Evolutionary conservation across 2,329 filamentous ascomycete genomes (phyloP).

Genomic region (Pseudopithomyces maydicus): DNA sequence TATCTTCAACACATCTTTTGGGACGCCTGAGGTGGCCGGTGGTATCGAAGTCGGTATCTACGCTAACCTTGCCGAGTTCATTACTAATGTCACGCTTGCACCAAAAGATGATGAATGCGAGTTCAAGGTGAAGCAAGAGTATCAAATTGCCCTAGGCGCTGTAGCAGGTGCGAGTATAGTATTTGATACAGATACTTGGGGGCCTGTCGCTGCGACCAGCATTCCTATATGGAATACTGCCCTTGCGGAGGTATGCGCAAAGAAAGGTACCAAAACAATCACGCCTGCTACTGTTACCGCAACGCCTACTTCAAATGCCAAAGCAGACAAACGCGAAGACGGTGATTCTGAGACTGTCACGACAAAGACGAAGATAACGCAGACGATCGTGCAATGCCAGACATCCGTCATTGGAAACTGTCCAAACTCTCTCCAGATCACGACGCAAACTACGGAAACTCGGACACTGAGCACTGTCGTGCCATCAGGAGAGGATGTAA

Average conservation of each 20-base stretch:
- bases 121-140: constrained; percentile 55
- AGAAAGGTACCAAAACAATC: constrained; percentile 18
- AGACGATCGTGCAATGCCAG: constrained; percentile 53
- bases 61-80: constrained; percentile 60
- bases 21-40: constrained; percentile 37
- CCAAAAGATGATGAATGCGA: constrained; percentile 49
- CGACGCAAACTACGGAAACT: constrained; percentile 44
- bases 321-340: constrained; percentile 22
- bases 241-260: constrained; percentile 51
- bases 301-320: constrained; percentile 19
- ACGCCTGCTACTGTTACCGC: constrained; percentile 19
- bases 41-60: constrained; percentile 58
- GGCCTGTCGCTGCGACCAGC: constrained; percentile 53
- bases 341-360: constrained; percentile 48
- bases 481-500: constrained; percentile 36
- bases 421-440: constrained; percentile 56
- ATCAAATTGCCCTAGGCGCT: constrained; percentile 59
- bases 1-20: constrained; percentile 3
- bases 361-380: constrained; percentile 47
- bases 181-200: constrained; percentile 54
- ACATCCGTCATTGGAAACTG: constrained; percentile 54
- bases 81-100: constrained; percentile 55
- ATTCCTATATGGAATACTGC: constrained; percentile 61
- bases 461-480: constrained; percentile 48
- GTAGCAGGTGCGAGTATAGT: constrained; percentile 59